A percentile compares a stretch with the other conserved stretches of the same genome.
phyloP scores from a whole-genome alignment of 768 basidiomycete species.

The Hericium rajendrae region DNA sequence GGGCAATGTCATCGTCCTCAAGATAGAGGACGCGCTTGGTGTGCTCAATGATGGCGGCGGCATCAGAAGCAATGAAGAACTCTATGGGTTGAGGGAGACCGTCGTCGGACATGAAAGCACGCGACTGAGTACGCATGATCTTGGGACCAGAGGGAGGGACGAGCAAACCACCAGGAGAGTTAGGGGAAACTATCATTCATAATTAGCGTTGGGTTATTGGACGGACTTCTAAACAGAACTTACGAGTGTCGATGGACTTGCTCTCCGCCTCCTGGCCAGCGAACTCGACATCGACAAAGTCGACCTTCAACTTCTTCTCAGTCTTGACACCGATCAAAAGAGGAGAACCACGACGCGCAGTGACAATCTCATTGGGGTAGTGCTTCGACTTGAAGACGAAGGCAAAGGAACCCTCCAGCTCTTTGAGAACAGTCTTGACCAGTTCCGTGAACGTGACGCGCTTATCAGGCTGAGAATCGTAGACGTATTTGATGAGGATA shows the following conservation, averaged over 20 bases:
- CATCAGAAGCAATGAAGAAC: conserved; percentile 98
- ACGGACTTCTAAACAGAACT: conserved; percentile 14
- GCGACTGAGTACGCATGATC: conserved; percentile 87
- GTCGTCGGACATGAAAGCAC: conserved; percentile 98
- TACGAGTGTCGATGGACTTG: conserved; percentile 33
- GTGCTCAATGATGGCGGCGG: conserved; percentile 93
- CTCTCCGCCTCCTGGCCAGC: conserved; percentile 58
- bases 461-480: conserved; percentile 85
- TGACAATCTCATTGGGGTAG: conserved; percentile 93
- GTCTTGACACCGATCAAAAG: conserved; percentile 98
- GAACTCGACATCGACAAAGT: conserved; percentile 98
- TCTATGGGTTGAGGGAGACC: conserved; percentile 98
- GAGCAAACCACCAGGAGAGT: conserved; percentile 53
- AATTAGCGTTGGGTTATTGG: conserved; percentile 23
- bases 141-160: conserved; percentile 65
- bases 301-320: conserved; percentile 98
- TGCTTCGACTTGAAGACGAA: conserved; percentile 97
- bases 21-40: conserved; percentile 98
- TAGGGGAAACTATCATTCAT: conserved; percentile 20
- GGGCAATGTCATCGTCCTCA: conserved; percentile 98
- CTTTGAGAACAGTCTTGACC: conserved; percentile 92
- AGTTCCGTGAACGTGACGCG: conserved; percentile 81
- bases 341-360: conserved; percentile 94
- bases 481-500: conserved; percentile 92
- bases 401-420: conserved; percentile 97